Base-by-base conservation (phyloP, 1,284 basidiomycete genomes). In the Trichosporon inkin region DNA sequence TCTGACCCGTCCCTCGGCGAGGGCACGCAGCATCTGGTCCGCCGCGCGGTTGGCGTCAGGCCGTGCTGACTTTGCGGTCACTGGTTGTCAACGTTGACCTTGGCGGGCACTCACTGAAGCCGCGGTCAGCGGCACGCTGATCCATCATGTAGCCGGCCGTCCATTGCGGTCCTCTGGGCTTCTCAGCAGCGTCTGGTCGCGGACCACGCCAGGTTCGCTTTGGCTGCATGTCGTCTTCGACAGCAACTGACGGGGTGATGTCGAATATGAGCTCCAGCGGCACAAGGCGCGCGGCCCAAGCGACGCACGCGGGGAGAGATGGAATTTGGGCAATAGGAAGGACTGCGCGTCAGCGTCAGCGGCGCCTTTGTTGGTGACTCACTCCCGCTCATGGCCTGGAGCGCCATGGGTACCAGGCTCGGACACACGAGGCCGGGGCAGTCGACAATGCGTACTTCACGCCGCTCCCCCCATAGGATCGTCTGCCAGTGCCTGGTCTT, bases 401-500 rank as follows among this genome's bases (percentile, higher is more conserved):
- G 83, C 72, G 92, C 90, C 82, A 92, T 85, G 4, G 86, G 87
- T 4, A 87, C 83, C 63, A 85, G 82, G 63, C 85, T 87, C 4
- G 90, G 90, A 80, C 92, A 85, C 6, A 92, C 89, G 11, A 93
- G 82, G 13, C 90, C 90, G 0, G 90, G 90, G 65, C 90, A 92
- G 74, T 92, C 89, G 36, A 90, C 89, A 28, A 93, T 82, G 53
- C 88, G 86, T 61, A 94, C 83, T 62, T 90, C 86, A 1, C 82
- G 78, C 49, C 87, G 90, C 14, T 35, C 44, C 2, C 73, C 75
- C 88, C 88, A 93, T 74, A 88, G 93, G 53, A 92, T 83, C 0
- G 92, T 94, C 75, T 95, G 92, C 72, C 91, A 93, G 72, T 93
- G 91, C 76, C 93, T 94, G 1, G 91, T 94, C 89, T 96, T 96